These are phyloP conservation scores for Claviceps capensis DNA, from an alignment of 2,329 filamentous ascomycete genomes.

Conservation along the genomic window DNA sequence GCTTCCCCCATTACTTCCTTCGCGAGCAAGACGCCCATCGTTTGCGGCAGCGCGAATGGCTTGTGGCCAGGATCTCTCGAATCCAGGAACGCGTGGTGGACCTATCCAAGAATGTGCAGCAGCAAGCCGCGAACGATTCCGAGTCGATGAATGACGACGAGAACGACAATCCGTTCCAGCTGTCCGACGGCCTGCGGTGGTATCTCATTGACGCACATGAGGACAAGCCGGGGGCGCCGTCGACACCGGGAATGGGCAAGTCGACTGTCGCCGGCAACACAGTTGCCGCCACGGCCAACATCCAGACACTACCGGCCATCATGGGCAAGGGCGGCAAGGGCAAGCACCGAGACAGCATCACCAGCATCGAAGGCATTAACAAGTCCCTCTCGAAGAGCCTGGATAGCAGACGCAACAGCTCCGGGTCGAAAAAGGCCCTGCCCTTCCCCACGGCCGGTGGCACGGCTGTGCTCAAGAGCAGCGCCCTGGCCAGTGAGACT, in stretches of 20 bases:
- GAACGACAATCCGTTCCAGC: constrained; percentile 92
- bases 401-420: constrained; percentile 81
- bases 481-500: constrained; percentile 42
- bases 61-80: constrained; percentile 85
- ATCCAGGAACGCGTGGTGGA: constrained; percentile 91
- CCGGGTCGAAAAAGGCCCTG: constrained; percentile 64
- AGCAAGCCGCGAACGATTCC: constrained; percentile 26
- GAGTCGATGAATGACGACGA: constrained; percentile 49
- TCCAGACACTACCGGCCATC: constrained; percentile 35
- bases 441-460: constrained; percentile 34
- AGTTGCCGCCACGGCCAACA: constrained; percentile 72
- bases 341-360: constrained; percentile 30
- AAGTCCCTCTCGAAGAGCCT: constrained; percentile 76
- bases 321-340: constrained; percentile 23
- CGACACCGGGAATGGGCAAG: constrained; percentile 84
- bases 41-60: constrained; percentile 63
- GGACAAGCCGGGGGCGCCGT: constrained; percentile 81
- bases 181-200: constrained; percentile 91
- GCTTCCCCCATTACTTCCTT: constrained; percentile 92
- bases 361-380: constrained; percentile 58
- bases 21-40: constrained; percentile 85
- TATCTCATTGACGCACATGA: constrained; percentile 89
- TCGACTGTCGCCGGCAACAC: constrained; percentile 80
- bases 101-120: constrained; percentile 60
- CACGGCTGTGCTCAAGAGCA: constrained; percentile 32